Conservation (phyloP, 345 rosid genomes). For the Eucalyptus pumila region DNA sequence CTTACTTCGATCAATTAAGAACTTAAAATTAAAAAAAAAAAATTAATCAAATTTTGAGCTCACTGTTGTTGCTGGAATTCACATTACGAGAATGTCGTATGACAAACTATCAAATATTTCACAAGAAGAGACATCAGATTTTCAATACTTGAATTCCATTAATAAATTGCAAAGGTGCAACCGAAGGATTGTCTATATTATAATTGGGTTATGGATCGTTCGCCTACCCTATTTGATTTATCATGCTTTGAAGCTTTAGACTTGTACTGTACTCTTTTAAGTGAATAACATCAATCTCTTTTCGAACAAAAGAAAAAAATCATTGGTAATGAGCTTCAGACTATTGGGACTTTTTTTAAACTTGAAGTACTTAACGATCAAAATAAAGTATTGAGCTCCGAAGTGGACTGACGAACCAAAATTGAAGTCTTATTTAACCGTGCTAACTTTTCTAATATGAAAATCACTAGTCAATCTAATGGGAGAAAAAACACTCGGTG, state of each 20-base stretch:
- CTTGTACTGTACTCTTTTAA: not conserved
- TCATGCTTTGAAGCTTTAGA: not conserved
- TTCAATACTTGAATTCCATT: not conserved
- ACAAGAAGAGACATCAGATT: accelerated
- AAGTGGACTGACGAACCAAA: not conserved
- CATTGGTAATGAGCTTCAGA: not conserved
- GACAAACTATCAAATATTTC: not conserved
- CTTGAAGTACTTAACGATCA: not conserved
- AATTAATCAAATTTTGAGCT: not conserved
- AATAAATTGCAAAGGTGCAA: not conserved
- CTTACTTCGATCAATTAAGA: not conserved
- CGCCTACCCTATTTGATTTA: accelerated
- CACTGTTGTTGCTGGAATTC: too few species aligned
- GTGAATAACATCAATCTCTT: not conserved
- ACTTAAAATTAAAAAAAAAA: not conserved
- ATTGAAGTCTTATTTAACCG: not conserved
- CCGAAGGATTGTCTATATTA: too few species aligned
- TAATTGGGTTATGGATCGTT: not conserved
- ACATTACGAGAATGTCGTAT: accelerated
- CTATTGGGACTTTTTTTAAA: not conserved
- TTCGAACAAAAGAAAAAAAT: too few species aligned
- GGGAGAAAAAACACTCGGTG: not conserved
- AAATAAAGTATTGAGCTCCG: not conserved
- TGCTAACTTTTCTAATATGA: not conserved
- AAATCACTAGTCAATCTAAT: not conserved